Base-by-base conservation (phyloP, 768 basidiomycete genomes). In the Lactarius vividus region DNA sequence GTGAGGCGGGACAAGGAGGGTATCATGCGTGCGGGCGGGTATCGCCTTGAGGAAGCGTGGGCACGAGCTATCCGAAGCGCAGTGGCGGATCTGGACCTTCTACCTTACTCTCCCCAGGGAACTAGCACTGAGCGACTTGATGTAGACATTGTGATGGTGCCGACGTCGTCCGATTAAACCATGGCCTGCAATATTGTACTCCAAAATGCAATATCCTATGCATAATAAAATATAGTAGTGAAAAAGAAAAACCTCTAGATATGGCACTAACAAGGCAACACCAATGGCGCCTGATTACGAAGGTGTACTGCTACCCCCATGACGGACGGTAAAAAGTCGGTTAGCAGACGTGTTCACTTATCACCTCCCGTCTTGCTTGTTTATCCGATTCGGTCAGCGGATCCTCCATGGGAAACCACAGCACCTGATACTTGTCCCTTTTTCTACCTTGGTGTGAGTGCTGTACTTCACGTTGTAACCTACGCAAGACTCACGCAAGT, bases 11-110 rank as follows among this genome's bases (percentile, higher is more conserved):
- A 93, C 73, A 77, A 85, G 63, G 90, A 90, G 67, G 89, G 88
- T 16, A 86, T 88, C 70, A 90, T 89, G 88, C 80, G 88, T 52
- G 92, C 86, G 26, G 94, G 92, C 10, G 94, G 94, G 10, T 96
- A 93, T 73, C 81, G 78, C 68, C 80, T 92, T 4, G 86, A 91
- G 67, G 90, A 95, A 74, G 91, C 89, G 53, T 95, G 93, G 93
- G 88, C 89, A 71, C 81, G 93, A 62, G 92, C 91, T 15, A 73
- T 96, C 63, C 79, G 88, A 64, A 85, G 75, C 69, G 88, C 91
- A 6, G 87, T 94, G 28, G 86, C 87, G 42, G 91, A 85, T 1
- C 74, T 95, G 67, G 90, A 91, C 67, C 72, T 91, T 37, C 72
- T 79, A 39, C 86, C 88, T 8, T 39, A 73, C 15, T 72, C 69